Evolutionary conservation across 345 rosid genomes (phyloP).

Genomic region (Geranium brycei): DNA sequence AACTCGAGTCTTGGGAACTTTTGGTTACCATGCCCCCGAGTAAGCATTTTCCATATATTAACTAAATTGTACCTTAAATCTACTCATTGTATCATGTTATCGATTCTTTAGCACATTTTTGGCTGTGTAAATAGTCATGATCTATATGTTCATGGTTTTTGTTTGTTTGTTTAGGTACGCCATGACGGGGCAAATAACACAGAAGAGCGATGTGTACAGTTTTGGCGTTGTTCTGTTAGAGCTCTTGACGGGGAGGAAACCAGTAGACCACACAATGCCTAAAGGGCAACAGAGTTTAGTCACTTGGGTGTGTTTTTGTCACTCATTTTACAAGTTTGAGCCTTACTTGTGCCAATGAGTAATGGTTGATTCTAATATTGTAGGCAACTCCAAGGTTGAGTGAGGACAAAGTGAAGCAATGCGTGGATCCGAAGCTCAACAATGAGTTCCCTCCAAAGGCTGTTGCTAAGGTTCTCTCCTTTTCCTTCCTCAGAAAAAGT

Average conservation of each 20-base stretch:
- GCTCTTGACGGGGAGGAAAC: slow-evolving; percentile 92
- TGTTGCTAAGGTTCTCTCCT: not conserved
- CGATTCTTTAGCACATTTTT: no score
- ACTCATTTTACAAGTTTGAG: not conserved
- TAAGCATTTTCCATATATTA: slow-evolving; percentile 8
- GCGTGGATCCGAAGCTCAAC: not conserved
- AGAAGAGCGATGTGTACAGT: slow-evolving; percentile 96
- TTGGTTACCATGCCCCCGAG: slow-evolving; percentile 99
- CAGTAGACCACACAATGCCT: slow-evolving; percentile 98
- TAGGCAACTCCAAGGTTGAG: not conserved
- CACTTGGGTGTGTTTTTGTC: slow-evolving; percentile 49
- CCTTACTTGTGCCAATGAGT: not conserved
- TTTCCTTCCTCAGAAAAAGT: no score
- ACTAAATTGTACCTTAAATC: no score
- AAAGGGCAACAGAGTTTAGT: slow-evolving; percentile 99
- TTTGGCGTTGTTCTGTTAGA: slow-evolving; percentile 97
- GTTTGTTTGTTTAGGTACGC: slow-evolving; percentile 53
- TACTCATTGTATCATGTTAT: no score
- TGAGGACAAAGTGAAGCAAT: slow-evolving; percentile 79
- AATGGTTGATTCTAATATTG: not conserved
- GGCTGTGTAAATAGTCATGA: no score
- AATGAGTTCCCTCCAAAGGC: not conserved
- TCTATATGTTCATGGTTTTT: not conserved
- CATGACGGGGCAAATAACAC: slow-evolving; percentile 96
- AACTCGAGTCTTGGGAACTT: slow-evolving; percentile 92